phyloP scores from a whole-genome alignment of 495 filamentous ascomycete species.

The Penicillium diatomitis region DNA sequence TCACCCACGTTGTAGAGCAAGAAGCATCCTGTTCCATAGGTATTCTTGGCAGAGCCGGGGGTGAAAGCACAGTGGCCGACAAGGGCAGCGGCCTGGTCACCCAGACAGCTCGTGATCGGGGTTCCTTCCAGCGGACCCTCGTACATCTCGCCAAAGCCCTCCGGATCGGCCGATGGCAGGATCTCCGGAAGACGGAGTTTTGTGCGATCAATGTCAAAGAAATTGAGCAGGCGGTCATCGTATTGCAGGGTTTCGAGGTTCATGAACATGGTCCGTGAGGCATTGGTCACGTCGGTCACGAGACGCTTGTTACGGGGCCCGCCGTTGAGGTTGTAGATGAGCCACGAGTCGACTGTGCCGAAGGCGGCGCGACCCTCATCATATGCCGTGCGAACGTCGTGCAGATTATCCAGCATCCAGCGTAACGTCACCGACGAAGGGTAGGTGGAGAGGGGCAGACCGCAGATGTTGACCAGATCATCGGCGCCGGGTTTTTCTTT shows the following conservation, averaged over 20 bases:
- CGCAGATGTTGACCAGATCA: constrained; percentile 64
- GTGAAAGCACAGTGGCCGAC: constrained; percentile 89
- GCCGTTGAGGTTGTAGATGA: constrained; percentile 85
- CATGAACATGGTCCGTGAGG: constrained; percentile 94
- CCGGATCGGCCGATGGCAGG: constrained; percentile 71
- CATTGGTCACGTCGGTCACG: constrained; percentile 88
- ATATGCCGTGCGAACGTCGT: constrained; percentile 66
- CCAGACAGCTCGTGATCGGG: constrained; percentile 79
- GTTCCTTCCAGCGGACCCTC: constrained; percentile 62
- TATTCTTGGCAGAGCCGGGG: constrained; percentile 87
- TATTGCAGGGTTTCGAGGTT: constrained; percentile 82
- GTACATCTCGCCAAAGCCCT: constrained; percentile 62
- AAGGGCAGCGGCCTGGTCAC: constrained; percentile 86
- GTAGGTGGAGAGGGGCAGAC: constrained; percentile 87
- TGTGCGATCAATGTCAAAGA: constrained; percentile 68
- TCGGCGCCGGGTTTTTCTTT: constrained; percentile 59
- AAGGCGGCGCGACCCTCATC: constrained; percentile 75
- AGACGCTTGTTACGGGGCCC: constrained; percentile 59
- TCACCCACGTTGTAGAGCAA: constrained; percentile 88
- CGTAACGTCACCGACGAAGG: constrained; percentile 83
- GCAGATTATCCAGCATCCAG: constrained; percentile 72
- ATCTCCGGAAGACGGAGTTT: constrained; percentile 79
- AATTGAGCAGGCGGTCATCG: constrained; percentile 69
- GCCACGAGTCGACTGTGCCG: constrained; percentile 90
- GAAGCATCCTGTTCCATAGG: constrained; percentile 94